Evolutionary conservation across 176 grass and related monocot genomes (phyloP), one percentile per base, ranked within the genome.

Genomic region (Themeda triandra): DNA sequence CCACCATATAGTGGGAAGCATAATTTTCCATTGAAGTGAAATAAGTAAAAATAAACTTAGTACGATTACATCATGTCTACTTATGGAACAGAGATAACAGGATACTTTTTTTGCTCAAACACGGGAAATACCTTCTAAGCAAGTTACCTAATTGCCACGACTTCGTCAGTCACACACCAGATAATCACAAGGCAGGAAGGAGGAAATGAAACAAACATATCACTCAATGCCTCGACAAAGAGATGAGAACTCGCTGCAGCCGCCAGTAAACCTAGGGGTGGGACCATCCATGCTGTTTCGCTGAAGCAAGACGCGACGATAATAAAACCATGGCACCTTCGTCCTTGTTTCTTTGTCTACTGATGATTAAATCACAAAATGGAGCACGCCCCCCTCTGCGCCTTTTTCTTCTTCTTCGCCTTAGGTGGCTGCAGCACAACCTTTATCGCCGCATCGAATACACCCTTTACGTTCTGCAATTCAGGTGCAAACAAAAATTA

Each of bases 361-460:
- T 33, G 63, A 87, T 84, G 70, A 87, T 91, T 91, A 91, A 62
- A 85, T 92, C 85, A 94, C 85, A 94, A 94, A 82, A 94, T 94
- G 82, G 82, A 94, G 87, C 92, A 94, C 10, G 77, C 79, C 32
- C 86, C 90, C 63, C 90, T 91, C 73, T 86, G 78, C 40, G 64
- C 86, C 85, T 87, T 90, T 75, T 94, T 94, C 85, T 94, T 94
- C 87, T 92, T 92, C 84, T 94, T 94, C 0, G 88, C 81, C 87
- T 94, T 94, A 2, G 92, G 92, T 60, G 92, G 92, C 80, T 83
- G 78, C 35, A 94, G 87, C 59, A 94, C 92, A 46, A 92, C 92
- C 79, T 94, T 94, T 80, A 94, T 94, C 31, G 92, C 92, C 11
- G 87, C 85, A 65, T 94, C 92, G 10, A 94, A 94, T 35, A 94